Evolutionary conservation across 2,329 filamentous ascomycete genomes (phyloP).

Genomic region (Didymella keratinophila): DNA sequence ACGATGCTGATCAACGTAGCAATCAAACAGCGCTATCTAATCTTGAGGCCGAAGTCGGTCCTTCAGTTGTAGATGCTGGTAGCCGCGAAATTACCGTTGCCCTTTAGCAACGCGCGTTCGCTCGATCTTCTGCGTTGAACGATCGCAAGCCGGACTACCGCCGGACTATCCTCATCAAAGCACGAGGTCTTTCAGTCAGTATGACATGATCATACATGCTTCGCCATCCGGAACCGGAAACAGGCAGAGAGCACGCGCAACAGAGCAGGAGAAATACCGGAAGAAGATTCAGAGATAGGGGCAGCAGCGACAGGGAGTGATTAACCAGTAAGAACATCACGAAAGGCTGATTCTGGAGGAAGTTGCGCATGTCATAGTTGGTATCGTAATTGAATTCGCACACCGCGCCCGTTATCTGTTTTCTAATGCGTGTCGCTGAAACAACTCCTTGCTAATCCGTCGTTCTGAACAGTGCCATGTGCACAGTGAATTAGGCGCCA

Average conservation of each 20-base stretch:
- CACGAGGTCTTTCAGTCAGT: background rate
- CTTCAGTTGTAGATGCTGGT: background rate
- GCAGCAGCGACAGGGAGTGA: background rate
- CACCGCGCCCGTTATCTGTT: background rate
- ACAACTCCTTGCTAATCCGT: background rate
- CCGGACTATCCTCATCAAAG: background rate
- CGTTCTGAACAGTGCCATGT: background rate
- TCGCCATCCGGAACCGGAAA: background rate
- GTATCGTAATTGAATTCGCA: background rate
- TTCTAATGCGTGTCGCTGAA: background rate
- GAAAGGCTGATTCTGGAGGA: background rate
- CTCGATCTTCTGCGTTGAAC: background rate
- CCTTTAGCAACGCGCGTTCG: background rate
- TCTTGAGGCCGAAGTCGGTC: background rate
- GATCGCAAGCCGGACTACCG: background rate
- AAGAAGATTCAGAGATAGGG: background rate
- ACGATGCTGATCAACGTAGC: background rate
- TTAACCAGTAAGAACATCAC: background rate
- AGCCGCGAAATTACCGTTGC: background rate
- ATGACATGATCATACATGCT: background rate
- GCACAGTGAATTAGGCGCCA: background rate
- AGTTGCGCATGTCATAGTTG: background rate
- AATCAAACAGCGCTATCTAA: background rate
- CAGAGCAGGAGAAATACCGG: background rate
- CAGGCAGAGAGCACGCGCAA: background rate